phyloP scores from a whole-genome alignment of 805 yeast species.

The Wickerhamomyces rabaulensis region DNA sequence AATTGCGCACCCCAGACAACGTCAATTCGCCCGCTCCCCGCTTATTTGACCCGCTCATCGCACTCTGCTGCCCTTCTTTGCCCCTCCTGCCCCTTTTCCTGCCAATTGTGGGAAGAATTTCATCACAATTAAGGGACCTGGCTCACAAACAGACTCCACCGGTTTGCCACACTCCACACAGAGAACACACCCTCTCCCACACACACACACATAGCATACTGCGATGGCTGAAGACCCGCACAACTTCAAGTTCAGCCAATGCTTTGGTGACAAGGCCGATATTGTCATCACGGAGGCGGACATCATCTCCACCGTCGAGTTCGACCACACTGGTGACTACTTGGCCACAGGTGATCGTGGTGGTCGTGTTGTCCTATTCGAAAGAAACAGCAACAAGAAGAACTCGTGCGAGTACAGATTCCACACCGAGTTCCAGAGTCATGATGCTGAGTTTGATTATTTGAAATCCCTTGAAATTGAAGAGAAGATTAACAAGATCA shows the following conservation, averaged over 20 bases:
- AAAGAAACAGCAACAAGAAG: constrained; percentile 70
- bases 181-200: not conserved
- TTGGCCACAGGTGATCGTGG: constrained; percentile 98
- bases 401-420: constrained; percentile 88
- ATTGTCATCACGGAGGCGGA: constrained; percentile 96
- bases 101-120: not conserved
- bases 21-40: too few relatives aligned
- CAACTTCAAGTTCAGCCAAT: constrained; percentile 77
- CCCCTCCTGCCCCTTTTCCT: too few relatives aligned
- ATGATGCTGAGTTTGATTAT: constrained; percentile 98
- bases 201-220: not conserved
- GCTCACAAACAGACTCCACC: too few relatives aligned
- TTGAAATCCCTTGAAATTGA: constrained; percentile 93
- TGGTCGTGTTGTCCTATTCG: constrained; percentile 94
- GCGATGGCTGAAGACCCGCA: constrained; percentile 29
- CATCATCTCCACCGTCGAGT: constrained; percentile 94
- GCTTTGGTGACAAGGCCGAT: constrained; percentile 98
- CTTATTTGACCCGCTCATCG: too few relatives aligned
- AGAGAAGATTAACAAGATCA: constrained; percentile 95
- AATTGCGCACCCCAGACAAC: too few relatives aligned
- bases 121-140: not conserved
- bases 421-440: constrained; percentile 95
- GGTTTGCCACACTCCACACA: too few relatives aligned
- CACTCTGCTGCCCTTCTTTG: too few relatives aligned
- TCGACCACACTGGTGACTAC: constrained; percentile 90